A percentile compares a stretch with the other conserved stretches of the same genome.
These are phyloP conservation scores for Trichoderma asperelloides DNA, from an alignment of 495 filamentous ascomycete genomes.

Conservation along the genomic window DNA sequence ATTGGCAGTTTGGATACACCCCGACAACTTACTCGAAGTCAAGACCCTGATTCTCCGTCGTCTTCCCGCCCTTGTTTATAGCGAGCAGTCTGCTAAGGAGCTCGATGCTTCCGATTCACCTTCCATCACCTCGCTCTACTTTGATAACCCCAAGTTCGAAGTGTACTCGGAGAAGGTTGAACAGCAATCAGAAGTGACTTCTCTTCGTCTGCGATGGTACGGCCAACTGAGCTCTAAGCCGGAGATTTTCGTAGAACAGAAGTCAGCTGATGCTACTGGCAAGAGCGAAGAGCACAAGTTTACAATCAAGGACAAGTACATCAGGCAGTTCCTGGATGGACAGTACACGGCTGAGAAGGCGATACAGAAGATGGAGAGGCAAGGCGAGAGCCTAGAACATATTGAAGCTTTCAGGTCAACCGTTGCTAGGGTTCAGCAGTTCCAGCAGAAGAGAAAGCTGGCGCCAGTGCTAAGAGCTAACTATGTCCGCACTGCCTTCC, in stretches of 20 bases:
- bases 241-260: slow-evolving; percentile 79
- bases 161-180: slow-evolving; percentile 81
- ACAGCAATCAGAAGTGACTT: slow-evolving; percentile 65
- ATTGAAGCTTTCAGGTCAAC: slow-evolving; percentile 61
- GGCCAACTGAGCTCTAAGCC: slow-evolving; percentile 71
- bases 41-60: slow-evolving; percentile 89
- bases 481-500: slow-evolving; percentile 91
- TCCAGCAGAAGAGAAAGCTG: slow-evolving; percentile 67
- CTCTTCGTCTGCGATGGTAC: slow-evolving; percentile 84
- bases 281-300: slow-evolving; percentile 69
- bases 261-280: slow-evolving; percentile 67
- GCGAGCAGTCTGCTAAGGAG: slow-evolving; percentile 71
- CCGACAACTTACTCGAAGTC: slow-evolving; percentile 88
- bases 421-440: slow-evolving; percentile 69
- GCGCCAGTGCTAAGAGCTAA: slow-evolving; percentile 84
- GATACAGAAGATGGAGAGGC: slow-evolving; percentile 69
- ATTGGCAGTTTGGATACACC: slow-evolving; percentile 76
- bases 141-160: slow-evolving; percentile 77
- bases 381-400: slow-evolving; percentile 48
- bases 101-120: slow-evolving; percentile 72
- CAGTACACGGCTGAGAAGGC: slow-evolving; percentile 90
- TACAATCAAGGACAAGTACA: slow-evolving; percentile 84
- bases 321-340: slow-evolving; percentile 77
- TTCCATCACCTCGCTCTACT: slow-evolving; percentile 90
- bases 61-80: slow-evolving; percentile 86